Evolutionary conservation across 768 basidiomycete species (phyloP).

Genomic region (Sporobolomyces roseus): DNA sequence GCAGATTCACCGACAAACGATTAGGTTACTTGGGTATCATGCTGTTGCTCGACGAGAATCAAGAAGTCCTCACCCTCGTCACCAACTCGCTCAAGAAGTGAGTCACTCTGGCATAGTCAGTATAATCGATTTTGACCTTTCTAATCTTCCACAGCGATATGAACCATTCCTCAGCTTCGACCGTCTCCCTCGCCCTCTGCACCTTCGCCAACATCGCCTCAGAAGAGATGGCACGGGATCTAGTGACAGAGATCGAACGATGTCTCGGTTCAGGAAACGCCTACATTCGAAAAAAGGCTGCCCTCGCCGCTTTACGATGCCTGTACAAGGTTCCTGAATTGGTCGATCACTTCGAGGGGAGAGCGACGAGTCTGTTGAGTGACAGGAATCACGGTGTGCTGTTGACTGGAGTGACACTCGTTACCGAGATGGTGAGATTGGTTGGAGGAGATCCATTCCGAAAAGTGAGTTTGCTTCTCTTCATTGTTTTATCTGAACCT

Average conservation of each 20-base stretch:
- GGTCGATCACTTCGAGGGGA: slow-evolving; percentile 80
- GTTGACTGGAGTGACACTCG: slow-evolving; percentile 86
- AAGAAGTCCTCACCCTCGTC: slow-evolving; percentile 92
- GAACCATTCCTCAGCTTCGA: slow-evolving; percentile 99
- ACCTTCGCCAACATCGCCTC: slow-evolving; percentile 99
- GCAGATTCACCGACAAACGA: slow-evolving; percentile 87
- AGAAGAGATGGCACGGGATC: slow-evolving; percentile 98
- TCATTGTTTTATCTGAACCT: not conserved
- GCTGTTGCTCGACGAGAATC: slow-evolving; percentile 93
- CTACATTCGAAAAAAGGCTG: slow-evolving; percentile 98
- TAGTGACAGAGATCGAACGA: slow-evolving; percentile 97
- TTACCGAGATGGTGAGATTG: slow-evolving; percentile 86
- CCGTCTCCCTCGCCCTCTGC: slow-evolving; percentile 91
- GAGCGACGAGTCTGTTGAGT: slow-evolving; percentile 82
- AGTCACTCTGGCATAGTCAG: slow-evolving; percentile 25
- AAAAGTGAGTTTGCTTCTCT: slow-evolving; percentile 58
- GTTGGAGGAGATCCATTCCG: slow-evolving; percentile 80
- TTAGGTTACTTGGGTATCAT: slow-evolving; percentile 96
- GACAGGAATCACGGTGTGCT: slow-evolving; percentile 97
- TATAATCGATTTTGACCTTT: not conserved
- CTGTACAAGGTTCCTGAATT: slow-evolving; percentile 95
- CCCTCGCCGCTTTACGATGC: slow-evolving; percentile 87
- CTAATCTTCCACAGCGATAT: slow-evolving; percentile 66
- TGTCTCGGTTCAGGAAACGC: slow-evolving; percentile 94
- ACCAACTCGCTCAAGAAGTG: slow-evolving; percentile 99